Evolutionary conservation across 192 early-diverging fungal species (phyloP), one percentile per base, ranked within the genome.

Genomic region (Physocladia obscura): DNA sequence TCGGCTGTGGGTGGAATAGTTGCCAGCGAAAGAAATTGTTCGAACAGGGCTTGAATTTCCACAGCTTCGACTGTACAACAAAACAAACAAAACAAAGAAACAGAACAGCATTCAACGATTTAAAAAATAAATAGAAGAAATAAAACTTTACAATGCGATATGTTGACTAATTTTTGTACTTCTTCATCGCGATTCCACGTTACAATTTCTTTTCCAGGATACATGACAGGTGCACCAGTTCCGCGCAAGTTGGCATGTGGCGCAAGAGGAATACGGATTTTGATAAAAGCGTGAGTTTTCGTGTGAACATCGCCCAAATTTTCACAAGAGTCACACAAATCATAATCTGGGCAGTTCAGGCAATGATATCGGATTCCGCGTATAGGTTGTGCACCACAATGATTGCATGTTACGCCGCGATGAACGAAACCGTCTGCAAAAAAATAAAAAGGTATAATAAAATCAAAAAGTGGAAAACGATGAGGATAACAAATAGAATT

Each of bases 271-370:
- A 98, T 89, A 4, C 90, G 69, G 50, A 98, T 93, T 67, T 97
- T 95, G 47, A 96, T 79, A 77, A 97, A 90, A 2, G 91, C 81
- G 57, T 98, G 96, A 15, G 93, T 91, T 26, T 81, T 77, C 38
- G 76, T 62, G 71, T 98, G 96, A 0, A 82, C 81, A 32, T 93
- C 87, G 3, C 77, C 77, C 3, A 90, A 90, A 56, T 56, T 68
- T 72, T 98, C 96, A 77, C 97, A 98, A 2, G 82, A 73, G 62
- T 93, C 91, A 75, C 97, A 98, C 15, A 98, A 75, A 80, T 98
- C 97, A 68, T 86, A 92, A 58, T 95, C 92, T 44, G 91, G 83
- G 65, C 97, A 98, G 62, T 97, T 94, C 34, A 91, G 89, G 71
- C 97, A 98, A 70, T 93, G 94, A 85, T 90, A 97, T 1, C 97